Percentiles rank a stretch among this genome's conserved stretches.
Evolutionary conservation across 208 protist genomes (phyloP).

Genomic region (Leishmania major): DNA sequence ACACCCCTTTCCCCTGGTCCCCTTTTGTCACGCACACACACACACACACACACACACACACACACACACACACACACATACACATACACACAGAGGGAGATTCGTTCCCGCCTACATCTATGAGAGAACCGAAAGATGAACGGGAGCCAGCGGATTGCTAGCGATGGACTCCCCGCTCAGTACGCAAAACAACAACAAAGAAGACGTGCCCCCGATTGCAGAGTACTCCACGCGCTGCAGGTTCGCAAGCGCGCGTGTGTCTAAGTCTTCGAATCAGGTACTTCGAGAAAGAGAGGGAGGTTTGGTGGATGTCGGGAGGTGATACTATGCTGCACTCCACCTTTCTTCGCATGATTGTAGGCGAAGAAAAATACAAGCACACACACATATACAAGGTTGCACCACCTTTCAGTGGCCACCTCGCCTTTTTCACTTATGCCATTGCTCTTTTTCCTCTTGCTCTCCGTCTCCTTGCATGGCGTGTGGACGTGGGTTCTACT

Average conservation of each 20-base stretch:
- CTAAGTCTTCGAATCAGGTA: neutral
- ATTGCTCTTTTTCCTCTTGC: neutral
- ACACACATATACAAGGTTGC: neutral
- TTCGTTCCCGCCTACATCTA: no score
- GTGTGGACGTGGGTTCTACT: neutral
- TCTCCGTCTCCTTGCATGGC: neutral
- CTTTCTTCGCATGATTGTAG: neutral
- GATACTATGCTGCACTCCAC: neutral
- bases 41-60: no score
- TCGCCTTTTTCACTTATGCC: neutral
- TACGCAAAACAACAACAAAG: neutral
- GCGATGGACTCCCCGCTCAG: neutral
- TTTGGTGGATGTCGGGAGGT: neutral
- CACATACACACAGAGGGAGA: no score
- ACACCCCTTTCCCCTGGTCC: no score
- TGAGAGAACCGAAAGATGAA: no score
- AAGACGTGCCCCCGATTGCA: neutral
- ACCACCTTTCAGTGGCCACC: neutral
- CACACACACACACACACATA: no score
- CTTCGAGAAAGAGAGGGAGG: neutral
- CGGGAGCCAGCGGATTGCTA: no score
- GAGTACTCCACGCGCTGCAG: neutral
- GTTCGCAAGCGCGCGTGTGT: neutral
- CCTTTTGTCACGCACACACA: no score
- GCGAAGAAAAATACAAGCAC: neutral